Conservation (phyloP, 2,329 filamentous ascomycete genomes). For the Cytospora chrysosperma region DNA sequence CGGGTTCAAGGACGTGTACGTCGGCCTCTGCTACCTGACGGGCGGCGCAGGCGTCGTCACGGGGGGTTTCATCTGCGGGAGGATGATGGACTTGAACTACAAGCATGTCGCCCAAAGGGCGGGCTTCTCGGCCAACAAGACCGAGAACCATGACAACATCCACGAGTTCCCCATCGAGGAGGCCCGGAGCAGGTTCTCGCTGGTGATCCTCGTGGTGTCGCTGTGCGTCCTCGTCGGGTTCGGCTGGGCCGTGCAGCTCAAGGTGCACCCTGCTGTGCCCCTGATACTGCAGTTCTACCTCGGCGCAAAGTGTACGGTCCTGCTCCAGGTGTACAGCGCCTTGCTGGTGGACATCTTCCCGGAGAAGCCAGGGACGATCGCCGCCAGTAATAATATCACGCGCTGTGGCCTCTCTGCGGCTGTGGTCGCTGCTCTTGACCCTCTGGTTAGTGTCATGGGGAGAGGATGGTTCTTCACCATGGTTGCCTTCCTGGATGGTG, state of each 20-base stretch:
- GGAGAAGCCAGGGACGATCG: constrained; percentile 53
- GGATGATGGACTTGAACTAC: constrained; percentile 62
- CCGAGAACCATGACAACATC: constrained; percentile 47
- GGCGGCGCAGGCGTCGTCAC: constrained; percentile 46
- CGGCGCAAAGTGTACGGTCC: constrained; percentile 53
- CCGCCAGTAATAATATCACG: constrained; percentile 59
- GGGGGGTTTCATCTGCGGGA: constrained; percentile 50
- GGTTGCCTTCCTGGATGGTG: constrained; percentile 47
- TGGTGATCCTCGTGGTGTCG: constrained; percentile 52
- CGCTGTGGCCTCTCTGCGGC: constrained; percentile 56
- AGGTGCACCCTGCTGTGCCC: constrained; percentile 49
- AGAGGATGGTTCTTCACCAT: constrained; percentile 58
- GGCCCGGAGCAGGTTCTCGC: constrained; percentile 49
- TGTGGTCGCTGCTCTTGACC: constrained; percentile 54
- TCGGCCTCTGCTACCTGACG: constrained; percentile 49
- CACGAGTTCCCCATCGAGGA: constrained; percentile 50
- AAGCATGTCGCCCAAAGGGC: constrained; percentile 58
- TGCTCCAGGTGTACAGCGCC: constrained; percentile 58
- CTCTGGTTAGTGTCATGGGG: constrained; percentile 54
- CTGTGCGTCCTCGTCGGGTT: constrained; percentile 51
- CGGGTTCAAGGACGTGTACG: constrained; percentile 44
- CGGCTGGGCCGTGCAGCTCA: constrained; percentile 52
- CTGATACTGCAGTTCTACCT: constrained; percentile 53
- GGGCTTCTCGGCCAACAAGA: constrained; percentile 55
- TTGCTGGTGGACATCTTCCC: constrained; percentile 60